A percentile compares a stretch with the other conserved stretches of the same genome.
phyloP scores from a whole-genome alignment of 2,329 filamentous ascomycete species.

The Calonectria pauciramosa region DNA sequence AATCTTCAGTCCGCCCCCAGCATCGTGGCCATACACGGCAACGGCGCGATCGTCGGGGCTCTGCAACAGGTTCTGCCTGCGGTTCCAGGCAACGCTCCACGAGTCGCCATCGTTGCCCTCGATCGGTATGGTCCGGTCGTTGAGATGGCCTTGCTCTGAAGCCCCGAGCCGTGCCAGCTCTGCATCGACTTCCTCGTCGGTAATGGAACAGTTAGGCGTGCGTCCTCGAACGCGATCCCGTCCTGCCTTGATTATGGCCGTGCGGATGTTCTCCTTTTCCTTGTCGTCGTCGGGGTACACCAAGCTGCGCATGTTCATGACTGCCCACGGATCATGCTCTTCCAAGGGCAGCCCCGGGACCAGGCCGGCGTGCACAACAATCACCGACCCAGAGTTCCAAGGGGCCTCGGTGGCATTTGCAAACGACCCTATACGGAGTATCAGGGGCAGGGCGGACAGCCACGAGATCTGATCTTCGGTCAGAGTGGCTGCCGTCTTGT shows the following conservation, averaged over 20 bases:
- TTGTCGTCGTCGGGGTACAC: constrained; percentile 57
- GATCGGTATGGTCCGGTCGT: constrained; percentile 17
- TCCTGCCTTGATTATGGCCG: constrained; percentile 31
- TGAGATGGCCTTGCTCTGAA: neutral
- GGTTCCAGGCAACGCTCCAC: constrained; percentile 38
- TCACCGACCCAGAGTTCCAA: constrained; percentile 42
- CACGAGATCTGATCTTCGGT: constrained; percentile 27
- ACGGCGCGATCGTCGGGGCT: constrained; percentile 60
- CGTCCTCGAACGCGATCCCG: constrained; percentile 27
- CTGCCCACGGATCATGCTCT: constrained; percentile 78
- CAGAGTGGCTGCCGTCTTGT: constrained; percentile 31
- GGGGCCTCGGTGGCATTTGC: constrained; percentile 14
- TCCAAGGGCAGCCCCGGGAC: constrained; percentile 78
- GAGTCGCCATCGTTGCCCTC: constrained; percentile 33
- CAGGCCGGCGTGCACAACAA: constrained; percentile 85
- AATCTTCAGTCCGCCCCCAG: constrained; percentile 71
- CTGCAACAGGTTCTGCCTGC: constrained; percentile 30
- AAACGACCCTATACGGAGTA: constrained; percentile 31
- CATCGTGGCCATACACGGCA: constrained; percentile 88
- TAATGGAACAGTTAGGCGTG: constrained; percentile 4
- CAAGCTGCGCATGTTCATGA: constrained; percentile 91
- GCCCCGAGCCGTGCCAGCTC: neutral
- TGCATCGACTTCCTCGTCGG: neutral
- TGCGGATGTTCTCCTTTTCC: constrained; percentile 17
- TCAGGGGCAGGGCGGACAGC: constrained; percentile 29